Conservation (phyloP, 805 yeast genomes). For the Pichia membranifaciens region DNA sequence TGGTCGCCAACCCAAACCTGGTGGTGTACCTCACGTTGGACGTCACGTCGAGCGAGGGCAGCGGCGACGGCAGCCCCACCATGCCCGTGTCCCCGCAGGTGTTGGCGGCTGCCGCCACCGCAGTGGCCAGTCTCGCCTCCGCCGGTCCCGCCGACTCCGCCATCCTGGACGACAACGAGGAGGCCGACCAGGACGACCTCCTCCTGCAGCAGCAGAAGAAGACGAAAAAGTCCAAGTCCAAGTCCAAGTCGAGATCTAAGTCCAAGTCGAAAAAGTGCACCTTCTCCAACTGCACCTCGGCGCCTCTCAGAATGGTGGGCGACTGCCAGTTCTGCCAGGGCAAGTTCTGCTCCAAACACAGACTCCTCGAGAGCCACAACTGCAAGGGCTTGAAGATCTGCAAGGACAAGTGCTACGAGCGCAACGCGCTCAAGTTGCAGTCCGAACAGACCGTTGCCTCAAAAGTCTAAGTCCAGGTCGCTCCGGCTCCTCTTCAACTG, state of each 20-base stretch:
- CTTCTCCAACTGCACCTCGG: constrained; percentile 53
- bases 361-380: constrained; percentile 77
- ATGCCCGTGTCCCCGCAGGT: no score
- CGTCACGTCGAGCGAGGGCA: constrained; percentile 10
- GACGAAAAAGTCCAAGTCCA: constrained; percentile 5
- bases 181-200: background rate
- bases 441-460: constrained; percentile 78
- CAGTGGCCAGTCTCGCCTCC: no score
- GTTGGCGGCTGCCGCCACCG: no score
- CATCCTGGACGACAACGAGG: constrained; percentile 17
- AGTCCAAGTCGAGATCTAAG: constrained; percentile 27
- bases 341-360: constrained; percentile 79
- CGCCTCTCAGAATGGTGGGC: constrained; percentile 66
- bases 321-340: constrained; percentile 82
- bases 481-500: no score
- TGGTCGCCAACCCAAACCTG: constrained; percentile 14
- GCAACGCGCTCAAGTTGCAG: constrained; percentile 77
- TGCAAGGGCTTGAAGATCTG: constrained; percentile 75
- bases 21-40: constrained; percentile 28
- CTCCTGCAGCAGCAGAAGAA: background rate
- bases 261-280: constrained; percentile 44
- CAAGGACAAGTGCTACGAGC: constrained; percentile 75
- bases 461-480: constrained; percentile 50
- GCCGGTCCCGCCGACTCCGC: constrained; percentile 11
- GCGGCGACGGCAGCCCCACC: background rate